Conservation (phyloP, 805 yeast species). For the Wickerhamiella spandovensis region DNA sequence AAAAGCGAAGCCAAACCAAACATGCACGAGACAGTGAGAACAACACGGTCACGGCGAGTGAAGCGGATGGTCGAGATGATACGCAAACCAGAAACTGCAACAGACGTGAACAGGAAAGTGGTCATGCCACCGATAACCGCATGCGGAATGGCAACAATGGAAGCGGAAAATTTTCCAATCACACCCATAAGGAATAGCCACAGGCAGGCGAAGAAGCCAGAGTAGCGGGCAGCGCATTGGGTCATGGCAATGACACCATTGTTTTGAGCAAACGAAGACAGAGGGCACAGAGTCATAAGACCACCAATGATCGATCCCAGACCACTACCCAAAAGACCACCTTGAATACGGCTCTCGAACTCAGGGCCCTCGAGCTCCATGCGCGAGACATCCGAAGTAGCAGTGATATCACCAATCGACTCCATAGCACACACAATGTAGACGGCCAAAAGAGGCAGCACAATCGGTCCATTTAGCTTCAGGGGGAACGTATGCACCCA, state of each 20-base stretch:
- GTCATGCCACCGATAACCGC: conserved; percentile 85
- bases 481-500: conserved; percentile 82
- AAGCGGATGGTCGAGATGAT: conserved; percentile 42
- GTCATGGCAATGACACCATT: conserved; percentile 90
- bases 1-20: conserved; percentile 58
- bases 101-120: conserved; percentile 60
- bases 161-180: conserved; percentile 77
- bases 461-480: conserved; percentile 69
- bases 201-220: conserved; percentile 70
- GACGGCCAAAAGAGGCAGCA: conserved; percentile 73
- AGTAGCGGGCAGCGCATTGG: conserved; percentile 75
- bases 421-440: conserved; percentile 79
- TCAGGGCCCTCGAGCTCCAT: conserved; percentile 68
- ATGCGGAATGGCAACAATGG: conserved; percentile 70
- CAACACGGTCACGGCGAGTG: conserved; percentile 62
- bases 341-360: conserved; percentile 80
- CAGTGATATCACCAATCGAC: conserved; percentile 89
- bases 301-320: conserved; percentile 66
- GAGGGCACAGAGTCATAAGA: conserved; percentile 72
- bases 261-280: conserved; percentile 88
- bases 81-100: conserved; percentile 60
- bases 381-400: conserved; percentile 84
- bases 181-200: conserved; percentile 77
- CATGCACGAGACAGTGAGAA: conserved; percentile 49
- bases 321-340: conserved; percentile 87